Evolutionary conservation across 2,329 filamentous ascomycete species (phyloP).

Genomic region (Stylonectria norvegica): DNA sequence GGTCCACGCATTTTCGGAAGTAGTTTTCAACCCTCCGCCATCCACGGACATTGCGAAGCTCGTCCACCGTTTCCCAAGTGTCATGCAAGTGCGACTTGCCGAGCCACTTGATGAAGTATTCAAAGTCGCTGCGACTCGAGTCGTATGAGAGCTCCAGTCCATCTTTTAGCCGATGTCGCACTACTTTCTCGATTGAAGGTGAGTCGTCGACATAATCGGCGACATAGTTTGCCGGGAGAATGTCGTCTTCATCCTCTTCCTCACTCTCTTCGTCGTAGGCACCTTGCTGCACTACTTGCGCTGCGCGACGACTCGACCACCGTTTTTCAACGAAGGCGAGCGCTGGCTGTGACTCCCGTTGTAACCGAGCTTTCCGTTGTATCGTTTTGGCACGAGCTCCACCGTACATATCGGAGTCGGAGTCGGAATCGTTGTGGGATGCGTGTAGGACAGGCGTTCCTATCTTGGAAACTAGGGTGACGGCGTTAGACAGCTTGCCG

Average conservation of each 20-base stretch:
- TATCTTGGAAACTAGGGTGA: constrained; percentile 53
- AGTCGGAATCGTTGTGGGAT: constrained; percentile 60
- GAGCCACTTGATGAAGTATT: constrained; percentile 96
- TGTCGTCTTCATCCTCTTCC: constrained; percentile 58
- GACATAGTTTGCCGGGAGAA: constrained; percentile 62
- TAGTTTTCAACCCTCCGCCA: constrained; percentile 93
- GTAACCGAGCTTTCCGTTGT: constrained; percentile 74
- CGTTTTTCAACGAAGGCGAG: constrained; percentile 75
- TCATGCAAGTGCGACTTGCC: constrained; percentile 92
- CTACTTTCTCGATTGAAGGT: constrained; percentile 84
- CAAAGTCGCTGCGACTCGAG: constrained; percentile 69
- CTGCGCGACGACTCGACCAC: constrained; percentile 84
- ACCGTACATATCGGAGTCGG: constrained; percentile 75
- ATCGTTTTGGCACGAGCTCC: constrained; percentile 66
- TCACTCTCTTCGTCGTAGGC: constrained; percentile 64
- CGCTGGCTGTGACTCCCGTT: constrained; percentile 64
- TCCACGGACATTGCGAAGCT: constrained; percentile 73
- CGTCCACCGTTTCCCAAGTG: constrained; percentile 83
- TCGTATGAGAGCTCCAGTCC: constrained; percentile 59
- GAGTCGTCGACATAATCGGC: constrained; percentile 70
- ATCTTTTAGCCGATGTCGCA: constrained; percentile 79
- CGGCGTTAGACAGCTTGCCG: constrained; percentile 13
- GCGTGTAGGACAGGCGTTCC: constrained; percentile 54
- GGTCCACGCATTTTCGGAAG: constrained; percentile 75
- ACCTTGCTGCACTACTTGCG: constrained; percentile 65